Conservation (phyloP, 73 alveolate genomes). For the Symbiodinium natans region DNA sequence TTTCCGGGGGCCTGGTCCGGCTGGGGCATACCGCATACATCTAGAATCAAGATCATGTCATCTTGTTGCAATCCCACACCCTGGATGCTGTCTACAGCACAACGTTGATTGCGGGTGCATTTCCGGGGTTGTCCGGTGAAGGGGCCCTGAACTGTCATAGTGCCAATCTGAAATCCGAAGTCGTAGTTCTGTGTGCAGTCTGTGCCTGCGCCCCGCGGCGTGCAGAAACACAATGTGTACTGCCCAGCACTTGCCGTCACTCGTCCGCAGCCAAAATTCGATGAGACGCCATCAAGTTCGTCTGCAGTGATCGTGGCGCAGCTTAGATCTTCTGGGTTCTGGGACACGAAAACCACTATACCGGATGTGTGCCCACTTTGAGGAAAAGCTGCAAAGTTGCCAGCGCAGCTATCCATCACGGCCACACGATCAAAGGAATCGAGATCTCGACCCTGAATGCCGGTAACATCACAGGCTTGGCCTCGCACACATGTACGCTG, state of each 20-base stretch:
- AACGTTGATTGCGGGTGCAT: slow-evolving; percentile 15
- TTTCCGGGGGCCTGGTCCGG: neutral
- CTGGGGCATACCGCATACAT: slow-evolving; percentile 22
- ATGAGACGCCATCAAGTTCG: slow-evolving; percentile 13
- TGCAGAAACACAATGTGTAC: slow-evolving; percentile 16
- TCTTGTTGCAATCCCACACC: neutral
- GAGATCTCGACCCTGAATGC: neutral
- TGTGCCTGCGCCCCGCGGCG: slow-evolving; percentile 19
- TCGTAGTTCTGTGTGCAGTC: neutral
- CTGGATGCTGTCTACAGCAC: slow-evolving; percentile 27
- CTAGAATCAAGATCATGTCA: neutral
- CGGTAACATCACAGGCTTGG: neutral
- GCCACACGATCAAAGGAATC: slow-evolving; percentile 1
- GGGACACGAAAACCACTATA: neutral
- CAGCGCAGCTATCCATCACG: neutral
- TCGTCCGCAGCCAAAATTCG: slow-evolving; percentile 15
- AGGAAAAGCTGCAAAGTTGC: slow-evolving; percentile 10
- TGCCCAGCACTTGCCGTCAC: slow-evolving; percentile 29
- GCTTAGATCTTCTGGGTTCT: neutral
- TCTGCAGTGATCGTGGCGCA: neutral
- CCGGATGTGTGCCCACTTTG: neutral
- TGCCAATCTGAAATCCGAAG: slow-evolving; percentile 22
- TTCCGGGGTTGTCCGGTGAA: slow-evolving; percentile 23
- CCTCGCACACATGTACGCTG: neutral
- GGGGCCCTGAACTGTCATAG: neutral